These are phyloP conservation scores for Crithidia mellificae DNA, from an alignment of 208 protist genomes.

Conservation along the genomic window DNA sequence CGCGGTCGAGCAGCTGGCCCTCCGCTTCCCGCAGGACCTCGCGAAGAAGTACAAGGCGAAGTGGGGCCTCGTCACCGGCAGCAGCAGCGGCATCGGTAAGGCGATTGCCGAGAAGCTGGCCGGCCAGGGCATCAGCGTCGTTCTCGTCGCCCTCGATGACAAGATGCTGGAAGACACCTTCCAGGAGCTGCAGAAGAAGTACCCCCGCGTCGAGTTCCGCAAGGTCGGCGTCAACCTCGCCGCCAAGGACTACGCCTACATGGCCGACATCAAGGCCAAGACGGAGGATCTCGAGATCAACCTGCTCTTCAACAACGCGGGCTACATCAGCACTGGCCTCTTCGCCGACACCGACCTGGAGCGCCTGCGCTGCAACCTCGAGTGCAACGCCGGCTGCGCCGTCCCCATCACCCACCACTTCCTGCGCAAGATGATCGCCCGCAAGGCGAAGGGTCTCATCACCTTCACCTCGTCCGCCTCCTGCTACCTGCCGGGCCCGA, in stretches of 20 bases:
- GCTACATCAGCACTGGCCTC: slow-evolving; percentile 92
- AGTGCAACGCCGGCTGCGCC: slow-evolving; percentile 89
- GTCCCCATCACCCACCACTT: slow-evolving; percentile 91
- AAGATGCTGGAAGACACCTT: slow-evolving; percentile 82
- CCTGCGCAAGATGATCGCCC: slow-evolving; percentile 83
- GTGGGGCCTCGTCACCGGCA: slow-evolving; percentile 93
- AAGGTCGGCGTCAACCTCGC: slow-evolving; percentile 89
- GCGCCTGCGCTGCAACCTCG: slow-evolving; percentile 81
- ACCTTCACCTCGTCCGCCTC: slow-evolving; percentile 88
- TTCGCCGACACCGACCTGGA: slow-evolving; percentile 86
- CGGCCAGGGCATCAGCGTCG: slow-evolving; percentile 87
- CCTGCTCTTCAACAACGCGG: slow-evolving; percentile 94
- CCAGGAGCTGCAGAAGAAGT: slow-evolving; percentile 73
- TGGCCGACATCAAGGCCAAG: slow-evolving; percentile 63
- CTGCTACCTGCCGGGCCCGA: slow-evolving; percentile 85
- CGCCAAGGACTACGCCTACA: slow-evolving; percentile 69
- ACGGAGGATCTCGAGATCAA: slow-evolving; percentile 75
- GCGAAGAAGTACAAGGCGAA: slow-evolving; percentile 78
- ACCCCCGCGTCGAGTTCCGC: slow-evolving; percentile 76
- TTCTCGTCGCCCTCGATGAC: slow-evolving; percentile 90
- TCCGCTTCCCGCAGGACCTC: slow-evolving; percentile 74
- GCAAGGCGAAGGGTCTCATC: slow-evolving; percentile 77
- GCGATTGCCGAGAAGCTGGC: slow-evolving; percentile 94
- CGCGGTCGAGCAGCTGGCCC: slow-evolving; percentile 53
- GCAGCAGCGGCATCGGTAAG: slow-evolving; percentile 95